Conservation (phyloP, 192 early-diverging fungal species). For the Linnemannia exigua region DNA sequence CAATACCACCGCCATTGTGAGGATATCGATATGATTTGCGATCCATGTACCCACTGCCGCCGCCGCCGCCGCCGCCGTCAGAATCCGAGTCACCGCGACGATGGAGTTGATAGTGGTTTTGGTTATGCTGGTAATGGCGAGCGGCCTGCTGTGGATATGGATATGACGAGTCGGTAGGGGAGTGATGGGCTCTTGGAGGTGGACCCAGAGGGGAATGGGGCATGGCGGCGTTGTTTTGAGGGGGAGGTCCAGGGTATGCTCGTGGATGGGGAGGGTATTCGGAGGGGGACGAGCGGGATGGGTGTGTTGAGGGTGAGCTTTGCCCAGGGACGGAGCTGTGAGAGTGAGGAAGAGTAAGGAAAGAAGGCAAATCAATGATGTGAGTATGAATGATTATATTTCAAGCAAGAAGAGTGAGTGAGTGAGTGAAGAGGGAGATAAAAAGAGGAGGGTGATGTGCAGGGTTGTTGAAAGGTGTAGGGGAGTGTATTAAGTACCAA, state of each 20-base stretch:
- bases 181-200: background rate
- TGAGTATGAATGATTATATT: background rate
- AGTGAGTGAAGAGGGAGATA: background rate
- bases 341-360: background rate
- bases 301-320: background rate
- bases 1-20: background rate
- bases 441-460: background rate
- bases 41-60: background rate
- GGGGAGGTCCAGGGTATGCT: background rate
- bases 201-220: constrained; percentile 11
- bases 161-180: constrained; percentile 21
- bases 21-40: constrained; percentile 5
- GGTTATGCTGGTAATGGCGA: background rate
- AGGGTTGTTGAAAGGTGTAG: background rate
- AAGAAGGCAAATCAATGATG: background rate
- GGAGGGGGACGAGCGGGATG: background rate
- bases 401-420: background rate
- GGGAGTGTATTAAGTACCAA: background rate
- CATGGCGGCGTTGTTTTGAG: background rate
- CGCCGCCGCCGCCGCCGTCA: constrained; percentile 2
- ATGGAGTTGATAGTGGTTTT: constrained; percentile 1
- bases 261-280: background rate
- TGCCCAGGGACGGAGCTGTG: background rate
- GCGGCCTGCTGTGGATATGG: background rate
- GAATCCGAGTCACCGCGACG: background rate